Base-by-base conservation (phyloP, 176 grass and related monocot species). In the Panicum miliaceum region DNA sequence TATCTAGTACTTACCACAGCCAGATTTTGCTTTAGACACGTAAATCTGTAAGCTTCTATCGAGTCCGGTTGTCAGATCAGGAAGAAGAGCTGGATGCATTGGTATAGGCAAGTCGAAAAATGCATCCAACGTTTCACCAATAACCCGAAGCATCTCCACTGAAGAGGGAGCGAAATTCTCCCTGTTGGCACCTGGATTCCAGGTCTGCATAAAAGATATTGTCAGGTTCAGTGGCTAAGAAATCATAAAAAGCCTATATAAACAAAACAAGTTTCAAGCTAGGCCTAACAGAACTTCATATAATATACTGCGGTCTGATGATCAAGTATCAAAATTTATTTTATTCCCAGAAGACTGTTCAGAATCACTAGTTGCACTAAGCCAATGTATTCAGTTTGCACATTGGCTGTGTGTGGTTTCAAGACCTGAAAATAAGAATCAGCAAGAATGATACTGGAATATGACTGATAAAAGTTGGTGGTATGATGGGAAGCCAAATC, bases 41-140 rank as follows among this genome's bases (percentile, higher is more conserved):
- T 94, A 98, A 86, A 95, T 88, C 81, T 98, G 96, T 70, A 98
- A 73, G 73, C 73, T 98, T 87, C 89, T 89, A 78, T 98, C 96
- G 13, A 98, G 87, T 68, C 91, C 96, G 71, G 86, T 45, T 71
- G 83, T 87, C 16, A 98, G 89, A 78, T 98, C 93, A 70, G 96
- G 96, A 82, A 98, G 83, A 82, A 98, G 81, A 68, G 77, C 91
- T 84, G 82, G 87, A 77, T 98, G 96, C 93, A 95, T 95, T 76
- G 93, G 89, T 90, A 95, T 95, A 50, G 96, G 96, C 71, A 98
- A 68, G 79, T 95, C 82, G 20, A 98, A 98, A 89, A 92, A 98
- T 32, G 96, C 89, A 93, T 98, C 96, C 68, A 98, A 80, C 13
- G 91, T 94, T 85, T 98, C 96, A 67, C 90, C 91, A 87, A 98